A percentile compares a stretch with the other conserved stretches of the same genome.
phyloP scores from a whole-genome alignment of 208 protist species.

The Wallacemonas sp. region DNA sequence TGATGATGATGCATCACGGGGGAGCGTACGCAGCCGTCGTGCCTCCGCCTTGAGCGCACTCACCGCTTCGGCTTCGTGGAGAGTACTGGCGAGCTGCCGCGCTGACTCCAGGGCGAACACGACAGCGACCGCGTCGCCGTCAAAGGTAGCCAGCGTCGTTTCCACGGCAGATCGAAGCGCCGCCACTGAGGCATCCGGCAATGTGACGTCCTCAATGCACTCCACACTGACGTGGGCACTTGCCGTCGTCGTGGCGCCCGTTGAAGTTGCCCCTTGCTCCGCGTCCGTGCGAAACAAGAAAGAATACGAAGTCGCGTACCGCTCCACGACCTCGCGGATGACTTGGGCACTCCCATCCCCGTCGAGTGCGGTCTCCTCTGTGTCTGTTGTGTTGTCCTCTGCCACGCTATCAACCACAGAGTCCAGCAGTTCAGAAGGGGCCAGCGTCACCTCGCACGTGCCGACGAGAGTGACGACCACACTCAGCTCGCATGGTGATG shows the following conservation, averaged over 20 bases:
- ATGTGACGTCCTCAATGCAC: background rate
- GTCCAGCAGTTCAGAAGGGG: background rate
- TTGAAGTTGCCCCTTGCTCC: background rate
- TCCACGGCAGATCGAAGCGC: background rate
- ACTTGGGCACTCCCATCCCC: too few species aligned
- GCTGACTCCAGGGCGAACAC: background rate
- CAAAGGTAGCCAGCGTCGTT: background rate
- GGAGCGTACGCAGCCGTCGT: background rate
- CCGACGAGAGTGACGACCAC: background rate
- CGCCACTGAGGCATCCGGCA: background rate
- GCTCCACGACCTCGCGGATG: background rate
- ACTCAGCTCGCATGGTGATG: background rate
- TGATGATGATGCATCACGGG: too few species aligned
- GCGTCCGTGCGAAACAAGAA: background rate
- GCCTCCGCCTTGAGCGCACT: background rate
- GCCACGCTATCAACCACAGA: background rate
- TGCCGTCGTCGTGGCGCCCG: background rate
- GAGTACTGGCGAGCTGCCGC: background rate
- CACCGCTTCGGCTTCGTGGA: constrained; percentile 1
- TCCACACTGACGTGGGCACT: background rate
- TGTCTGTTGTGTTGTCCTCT: background rate
- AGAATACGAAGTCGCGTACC: background rate
- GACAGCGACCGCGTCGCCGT: background rate
- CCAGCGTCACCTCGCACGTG: constrained; percentile 5
- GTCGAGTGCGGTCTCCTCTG: too few species aligned